Conservation (phyloP, 768 basidiomycete genomes). For the Candolleomyces aberdarensis region DNA sequence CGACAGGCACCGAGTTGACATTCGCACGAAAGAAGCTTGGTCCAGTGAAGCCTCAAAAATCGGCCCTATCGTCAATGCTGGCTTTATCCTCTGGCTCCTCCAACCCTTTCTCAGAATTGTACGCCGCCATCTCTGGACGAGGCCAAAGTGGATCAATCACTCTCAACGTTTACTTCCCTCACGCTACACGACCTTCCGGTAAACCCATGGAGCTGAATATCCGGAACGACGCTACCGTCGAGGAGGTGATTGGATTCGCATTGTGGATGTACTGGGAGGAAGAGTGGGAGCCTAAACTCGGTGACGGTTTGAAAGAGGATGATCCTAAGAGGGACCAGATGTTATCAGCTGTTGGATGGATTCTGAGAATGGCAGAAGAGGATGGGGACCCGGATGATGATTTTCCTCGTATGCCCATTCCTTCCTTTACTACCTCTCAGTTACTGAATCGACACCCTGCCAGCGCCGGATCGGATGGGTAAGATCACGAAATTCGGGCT, state of each 20-base stretch:
- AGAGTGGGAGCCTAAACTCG: conserved; percentile 72
- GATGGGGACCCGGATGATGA: conserved; percentile 99
- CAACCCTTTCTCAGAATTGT: conserved; percentile 87
- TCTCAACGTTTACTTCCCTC: conserved; percentile 84
- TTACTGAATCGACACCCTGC: conserved; percentile 4
- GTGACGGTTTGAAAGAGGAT: conserved; percentile 61
- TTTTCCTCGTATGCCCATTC: conserved; percentile 76
- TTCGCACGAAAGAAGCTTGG: conserved; percentile 54
- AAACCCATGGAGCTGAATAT: conserved; percentile 73
- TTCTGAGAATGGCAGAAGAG: conserved; percentile 89
- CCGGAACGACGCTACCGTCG: conserved; percentile 84
- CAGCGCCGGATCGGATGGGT: conserved; percentile 87
- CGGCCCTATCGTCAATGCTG: conserved; percentile 72
- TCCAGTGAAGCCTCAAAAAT: conserved; percentile 44
- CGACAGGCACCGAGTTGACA: conserved; percentile 10
- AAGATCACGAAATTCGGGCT: conserved; percentile 87
- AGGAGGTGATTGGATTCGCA: conserved; percentile 93
- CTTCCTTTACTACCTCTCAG: neutral
- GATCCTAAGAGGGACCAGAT: conserved; percentile 57
- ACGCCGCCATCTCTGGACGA: conserved; percentile 81
- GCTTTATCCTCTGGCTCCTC: conserved; percentile 61
- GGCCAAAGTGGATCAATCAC: conserved; percentile 58
- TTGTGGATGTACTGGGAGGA: conserved; percentile 94
- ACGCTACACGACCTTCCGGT: conserved; percentile 57
- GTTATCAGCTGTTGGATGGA: conserved; percentile 85